phyloP scores from a whole-genome alignment of 495 filamentous ascomycete genomes.

The Trichoderma virens region DNA sequence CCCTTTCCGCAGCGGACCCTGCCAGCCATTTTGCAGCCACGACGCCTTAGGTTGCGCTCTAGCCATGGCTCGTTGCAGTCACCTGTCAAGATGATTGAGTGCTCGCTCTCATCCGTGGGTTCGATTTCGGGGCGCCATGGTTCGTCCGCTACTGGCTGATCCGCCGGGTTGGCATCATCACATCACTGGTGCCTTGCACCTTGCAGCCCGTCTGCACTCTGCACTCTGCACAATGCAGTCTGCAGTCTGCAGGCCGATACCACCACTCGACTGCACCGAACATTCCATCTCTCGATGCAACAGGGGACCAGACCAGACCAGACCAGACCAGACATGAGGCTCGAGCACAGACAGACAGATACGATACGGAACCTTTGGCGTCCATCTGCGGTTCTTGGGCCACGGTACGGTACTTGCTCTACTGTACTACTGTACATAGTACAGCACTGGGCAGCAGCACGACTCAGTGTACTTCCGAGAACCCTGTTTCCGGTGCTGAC shows the following conservation, averaged over 20 bases:
- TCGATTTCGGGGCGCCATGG: not conserved
- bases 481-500: not conserved
- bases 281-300: too few relatives aligned
- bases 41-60: not conserved
- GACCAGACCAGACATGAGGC: too few relatives aligned
- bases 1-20: not conserved
- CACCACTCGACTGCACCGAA: too few relatives aligned
- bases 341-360: too few relatives aligned
- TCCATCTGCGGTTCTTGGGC: too few relatives aligned
- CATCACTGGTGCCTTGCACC: not conserved
- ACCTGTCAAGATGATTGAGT: not conserved
- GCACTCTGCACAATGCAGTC: not conserved
- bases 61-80: not conserved
- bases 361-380: too few relatives aligned
- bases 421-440: too few relatives aligned
- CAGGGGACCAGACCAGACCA: too few relatives aligned
- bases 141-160: not conserved
- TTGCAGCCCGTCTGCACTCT: not conserved
- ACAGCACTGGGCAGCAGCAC: too few relatives aligned
- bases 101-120: not conserved
- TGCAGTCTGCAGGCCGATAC: too few relatives aligned
- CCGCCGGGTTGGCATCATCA: not conserved
- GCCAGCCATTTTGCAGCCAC: not conserved
- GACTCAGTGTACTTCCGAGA: slow-evolving; percentile 1
- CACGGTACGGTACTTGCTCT: too few relatives aligned